Evolutionary conservation across 176 grass and related monocot species (phyloP).

Genomic region (Carex pumila): DNA sequence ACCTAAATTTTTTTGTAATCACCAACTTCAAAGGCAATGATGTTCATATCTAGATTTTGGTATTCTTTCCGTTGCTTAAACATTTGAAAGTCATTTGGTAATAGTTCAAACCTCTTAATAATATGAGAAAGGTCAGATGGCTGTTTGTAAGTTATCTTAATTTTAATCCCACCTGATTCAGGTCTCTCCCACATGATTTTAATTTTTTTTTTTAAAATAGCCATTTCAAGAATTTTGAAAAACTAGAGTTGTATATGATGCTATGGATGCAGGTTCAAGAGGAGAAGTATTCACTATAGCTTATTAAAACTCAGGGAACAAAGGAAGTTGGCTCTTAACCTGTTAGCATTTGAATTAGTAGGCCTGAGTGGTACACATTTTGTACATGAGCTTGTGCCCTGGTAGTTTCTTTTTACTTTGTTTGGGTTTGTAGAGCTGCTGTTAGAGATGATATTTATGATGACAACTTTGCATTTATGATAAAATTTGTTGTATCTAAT

Average conservation of each 20-base stretch:
- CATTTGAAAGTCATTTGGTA: not conserved
- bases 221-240: not conserved
- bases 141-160: not conserved
- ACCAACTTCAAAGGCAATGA: not conserved
- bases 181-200: not conserved
- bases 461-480: too few relatives aligned
- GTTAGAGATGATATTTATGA: too few relatives aligned
- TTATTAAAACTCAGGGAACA: not conserved
- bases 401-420: not conserved
- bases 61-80: not conserved
- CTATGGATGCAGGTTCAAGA: constrained; percentile 15
- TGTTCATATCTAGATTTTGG: not conserved
- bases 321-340: not conserved
- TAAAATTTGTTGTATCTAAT: not conserved
- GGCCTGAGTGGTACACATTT: not conserved
- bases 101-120: not conserved
- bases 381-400: not conserved
- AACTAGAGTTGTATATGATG: not conserved
- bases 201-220: too few relatives aligned
- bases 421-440: not conserved
- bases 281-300: constrained; percentile 13
- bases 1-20: not conserved
- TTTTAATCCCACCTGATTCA: not conserved
- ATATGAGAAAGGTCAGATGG: not conserved
- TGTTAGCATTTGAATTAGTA: constrained; percentile 8